Evolutionary conservation across 768 basidiomycete species (phyloP), one percentile per base, ranked within the genome.

Genomic region (Chalciporus chontae): DNA sequence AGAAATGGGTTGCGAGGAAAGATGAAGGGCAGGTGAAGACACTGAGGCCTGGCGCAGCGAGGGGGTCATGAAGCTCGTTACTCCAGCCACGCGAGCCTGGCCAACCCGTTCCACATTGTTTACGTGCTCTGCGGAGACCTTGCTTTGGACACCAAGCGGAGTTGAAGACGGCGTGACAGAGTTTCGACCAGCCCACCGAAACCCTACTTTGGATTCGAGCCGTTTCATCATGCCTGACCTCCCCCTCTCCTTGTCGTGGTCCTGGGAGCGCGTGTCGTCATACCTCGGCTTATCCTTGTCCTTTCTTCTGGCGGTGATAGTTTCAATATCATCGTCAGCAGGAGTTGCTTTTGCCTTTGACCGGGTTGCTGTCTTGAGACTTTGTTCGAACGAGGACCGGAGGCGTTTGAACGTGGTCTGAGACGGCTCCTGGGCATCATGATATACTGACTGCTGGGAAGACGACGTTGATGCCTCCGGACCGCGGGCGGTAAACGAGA

Each of bases 21-120:
- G 74, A 59, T 85, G 83, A 39, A 90, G 67, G 24, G 83, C 77
- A 46, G 88, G 87, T 18, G 86, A 87, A 49, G 87, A 90, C 73
- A 85, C 76, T 41, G 88, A 86, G 34, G 79, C 87, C 53, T 77
- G 77, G 48, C 81, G 77, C 52, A 88, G 68, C 32, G 85, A 86
- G 39, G 86, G 86, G 39, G 81, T 75, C 52, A 77, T 69, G 70
- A 80, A 88, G 63, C 74, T 77, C 43, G 79, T 76, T 62, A 74
- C 75, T 43, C 80, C 82, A 42, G 80, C 76, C 52, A 71, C 68
- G 62, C 77, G 75, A 58, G 67, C 67, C 59, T 71, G 71, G 51
- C 71, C 69, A 52, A 59, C 60, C 47, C 51, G 54, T 48, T 73
- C 64, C 66, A 55, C 68, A 58, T 73, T 71, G 62, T 66, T 60